Evolutionary conservation across 2,329 filamentous ascomycete species (phyloP).

Genomic region (Fusarium robinianum): DNA sequence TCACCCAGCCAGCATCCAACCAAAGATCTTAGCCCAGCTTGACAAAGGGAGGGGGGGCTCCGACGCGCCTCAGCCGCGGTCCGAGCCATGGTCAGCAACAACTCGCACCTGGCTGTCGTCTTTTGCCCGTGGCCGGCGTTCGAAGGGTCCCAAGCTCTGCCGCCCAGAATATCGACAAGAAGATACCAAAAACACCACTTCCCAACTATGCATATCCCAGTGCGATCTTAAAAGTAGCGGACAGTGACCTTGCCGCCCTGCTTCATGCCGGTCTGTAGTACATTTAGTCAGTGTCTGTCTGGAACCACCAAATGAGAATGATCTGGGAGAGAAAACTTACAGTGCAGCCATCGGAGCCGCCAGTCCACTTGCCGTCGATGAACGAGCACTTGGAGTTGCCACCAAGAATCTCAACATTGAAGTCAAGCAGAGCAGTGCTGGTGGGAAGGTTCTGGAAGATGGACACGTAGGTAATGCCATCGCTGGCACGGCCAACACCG

Average conservation of each 20-base stretch:
- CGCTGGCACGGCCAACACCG: slow-evolving; percentile 71
- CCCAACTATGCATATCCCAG: slow-evolving; percentile 16
- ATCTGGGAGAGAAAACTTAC: slow-evolving; percentile 66
- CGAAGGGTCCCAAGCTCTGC: slow-evolving; percentile 29
- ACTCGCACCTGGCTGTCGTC: slow-evolving; percentile 20
- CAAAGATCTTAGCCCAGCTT: slow-evolving; percentile 25
- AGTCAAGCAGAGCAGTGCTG: slow-evolving; percentile 70
- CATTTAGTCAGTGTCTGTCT: slow-evolving; percentile 26
- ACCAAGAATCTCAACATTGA: slow-evolving; percentile 76
- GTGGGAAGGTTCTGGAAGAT: slow-evolving; percentile 86
- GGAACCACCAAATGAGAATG: too few relatives aligned
- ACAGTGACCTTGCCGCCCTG: slow-evolving; percentile 49
- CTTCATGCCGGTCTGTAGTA: slow-evolving; percentile 51
- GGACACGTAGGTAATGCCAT: slow-evolving; percentile 75
- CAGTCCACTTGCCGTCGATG: slow-evolving; percentile 64
- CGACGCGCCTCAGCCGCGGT: slow-evolving; percentile 14
- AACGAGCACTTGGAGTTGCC: slow-evolving; percentile 66
- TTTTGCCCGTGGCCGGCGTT: slow-evolving; percentile 25
- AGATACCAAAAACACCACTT: slow-evolving; percentile 40
- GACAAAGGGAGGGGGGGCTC: slow-evolving; percentile 31
- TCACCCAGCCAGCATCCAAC: slow-evolving; percentile 29
- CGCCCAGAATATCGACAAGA: slow-evolving; percentile 43
- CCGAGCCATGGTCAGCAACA: slow-evolving; percentile 12
- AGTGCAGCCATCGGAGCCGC: slow-evolving; percentile 71
- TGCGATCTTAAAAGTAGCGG: slow-evolving; percentile 46